Evolutionary conservation across 805 yeast species (phyloP), one percentile per base, ranked within the genome.

Genomic region (Metschnikowia shivogae): DNA sequence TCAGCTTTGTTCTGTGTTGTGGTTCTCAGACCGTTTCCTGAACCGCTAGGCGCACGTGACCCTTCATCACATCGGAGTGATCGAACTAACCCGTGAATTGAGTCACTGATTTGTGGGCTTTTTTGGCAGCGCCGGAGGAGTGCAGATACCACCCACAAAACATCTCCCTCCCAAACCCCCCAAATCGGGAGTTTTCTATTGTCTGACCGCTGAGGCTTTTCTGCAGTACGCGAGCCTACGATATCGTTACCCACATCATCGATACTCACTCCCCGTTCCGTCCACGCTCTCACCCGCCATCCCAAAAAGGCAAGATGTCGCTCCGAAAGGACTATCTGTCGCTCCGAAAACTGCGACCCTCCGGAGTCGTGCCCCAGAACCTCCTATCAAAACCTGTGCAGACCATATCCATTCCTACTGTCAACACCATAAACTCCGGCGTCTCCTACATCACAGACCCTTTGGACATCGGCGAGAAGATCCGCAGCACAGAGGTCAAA

Each of bases 331-430:
- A 34, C 36, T 52, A 32, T 28, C 28, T 52, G 22, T 50, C 54
- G 31, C 50, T 54, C 12, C 35, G 48, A 10, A 54, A 48, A 39
- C 42, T 22, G 45, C 50, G 55, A 42, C 45, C 42, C 8, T 46
- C 52, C 19, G 58, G 58, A 31, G 51, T 50, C 13, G 34, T 41
- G 39, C 58, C 58, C 19, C 54, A 48, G 32, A 52, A 54, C 35
- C 49, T 37, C 27, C 56, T 54, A 40, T 28, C 36, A 4, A 17
- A 12, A 12, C 30, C 45, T 29, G 49, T 40, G 30, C 49, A 42
- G 30, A 42, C 31, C 28, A 48, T 52, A 36, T 31, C 35, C 14
- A 45, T 54, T 37, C 55, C 56, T n/a, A 45, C 55, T 12, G 46
- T 33, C 20, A 29, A 45, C 39, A 41, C 49, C 20, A 37, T 50